Percentiles rank a stretch among this genome's conserved stretches.
Conservation (phyloP, 371 early-diverging fungal genomes). For the Apophysomyces trapeziformis region DNA sequence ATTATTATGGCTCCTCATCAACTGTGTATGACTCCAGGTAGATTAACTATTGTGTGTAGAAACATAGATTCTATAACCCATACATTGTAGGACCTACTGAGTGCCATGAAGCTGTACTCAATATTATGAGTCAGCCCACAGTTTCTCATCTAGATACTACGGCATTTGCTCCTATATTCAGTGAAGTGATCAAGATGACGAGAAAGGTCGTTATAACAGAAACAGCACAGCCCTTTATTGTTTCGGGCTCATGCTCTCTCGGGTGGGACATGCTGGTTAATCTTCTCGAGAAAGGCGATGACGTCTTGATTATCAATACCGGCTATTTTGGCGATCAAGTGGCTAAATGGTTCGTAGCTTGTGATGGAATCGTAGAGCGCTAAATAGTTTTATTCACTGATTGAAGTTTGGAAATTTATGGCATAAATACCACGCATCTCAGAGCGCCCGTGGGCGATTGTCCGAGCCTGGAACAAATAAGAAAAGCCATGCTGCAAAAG, state of each 20-base stretch:
- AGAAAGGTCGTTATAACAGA: constrained; percentile 81
- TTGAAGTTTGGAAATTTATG: constrained; percentile 81
- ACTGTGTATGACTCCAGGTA: constrained; percentile 91
- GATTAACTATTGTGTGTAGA: constrained; percentile 25
- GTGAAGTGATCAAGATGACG: constrained; percentile 82
- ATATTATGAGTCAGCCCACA: constrained; percentile 88
- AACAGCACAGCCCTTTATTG: constrained; percentile 90
- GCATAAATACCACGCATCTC: constrained; percentile 82
- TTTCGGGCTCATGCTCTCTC: constrained; percentile 93
- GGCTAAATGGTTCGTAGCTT: constrained; percentile 75
- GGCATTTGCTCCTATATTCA: constrained; percentile 85
- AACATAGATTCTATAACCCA: not conserved
- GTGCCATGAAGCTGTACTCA: constrained; percentile 86
- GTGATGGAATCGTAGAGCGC: not conserved
- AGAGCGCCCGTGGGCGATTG: constrained; percentile 70
- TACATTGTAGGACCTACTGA: constrained; percentile 81
- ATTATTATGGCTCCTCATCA: constrained; percentile 51
- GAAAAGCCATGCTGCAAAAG: constrained; percentile 54
- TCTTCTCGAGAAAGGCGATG: constrained; percentile 87
- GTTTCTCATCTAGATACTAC: constrained; percentile 92
- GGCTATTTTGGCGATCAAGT: constrained; percentile 97
- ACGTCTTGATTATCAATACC: constrained; percentile 86
- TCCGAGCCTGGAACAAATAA: constrained; percentile 65
- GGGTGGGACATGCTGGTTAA: constrained; percentile 97
- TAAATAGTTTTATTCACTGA: not conserved